phyloP scores from a whole-genome alignment of 106 monocot species.

The Platanthera guangdongensis region DNA sequence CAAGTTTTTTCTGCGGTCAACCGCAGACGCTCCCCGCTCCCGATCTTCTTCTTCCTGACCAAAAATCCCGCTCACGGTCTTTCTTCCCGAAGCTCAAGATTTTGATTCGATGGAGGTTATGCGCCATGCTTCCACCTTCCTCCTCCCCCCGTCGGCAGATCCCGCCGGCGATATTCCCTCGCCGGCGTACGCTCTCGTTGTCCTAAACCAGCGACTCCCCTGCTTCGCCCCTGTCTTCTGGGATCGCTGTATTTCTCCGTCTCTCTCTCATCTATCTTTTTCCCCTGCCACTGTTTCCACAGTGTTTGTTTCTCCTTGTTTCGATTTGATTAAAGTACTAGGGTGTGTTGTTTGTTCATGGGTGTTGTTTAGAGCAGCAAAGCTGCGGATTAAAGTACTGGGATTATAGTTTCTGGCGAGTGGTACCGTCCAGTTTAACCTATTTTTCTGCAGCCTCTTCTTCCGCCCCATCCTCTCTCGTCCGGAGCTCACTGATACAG shows the following conservation, averaged over 20 bases:
- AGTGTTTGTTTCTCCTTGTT: slow-evolving; percentile 5
- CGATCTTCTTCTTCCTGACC: no score
- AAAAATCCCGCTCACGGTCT: no score
- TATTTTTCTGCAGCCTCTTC: slow-evolving; percentile 8
- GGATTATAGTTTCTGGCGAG: no score
- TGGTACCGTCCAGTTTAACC: neutral
- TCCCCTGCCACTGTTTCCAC: neutral
- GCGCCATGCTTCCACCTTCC: slow-evolving; percentile 58
- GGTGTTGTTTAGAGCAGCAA: slow-evolving; percentile 50
- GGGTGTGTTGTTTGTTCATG: neutral
- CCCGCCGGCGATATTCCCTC: slow-evolving; percentile 4
- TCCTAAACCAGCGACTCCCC: slow-evolving; percentile 82
- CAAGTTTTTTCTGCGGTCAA: no score
- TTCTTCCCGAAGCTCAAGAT: no score
- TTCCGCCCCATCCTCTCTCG: slow-evolving; percentile 7
- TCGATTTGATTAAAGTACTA: neutral
- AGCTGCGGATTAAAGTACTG: slow-evolving; percentile 58
- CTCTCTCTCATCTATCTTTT: neutral
- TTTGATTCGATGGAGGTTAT: slow-evolving; percentile 40
- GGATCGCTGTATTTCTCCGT: slow-evolving; percentile 39
- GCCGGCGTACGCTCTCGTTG: slow-evolving; percentile 56
- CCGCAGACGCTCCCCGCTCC: no score
- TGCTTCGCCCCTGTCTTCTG: slow-evolving; percentile 75
- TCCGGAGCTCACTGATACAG: neutral
- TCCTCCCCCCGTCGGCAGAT: slow-evolving; percentile 31